Base-by-base conservation (phyloP, 2,329 filamentous ascomycete genomes). In the Leptographium procerum region DNA sequence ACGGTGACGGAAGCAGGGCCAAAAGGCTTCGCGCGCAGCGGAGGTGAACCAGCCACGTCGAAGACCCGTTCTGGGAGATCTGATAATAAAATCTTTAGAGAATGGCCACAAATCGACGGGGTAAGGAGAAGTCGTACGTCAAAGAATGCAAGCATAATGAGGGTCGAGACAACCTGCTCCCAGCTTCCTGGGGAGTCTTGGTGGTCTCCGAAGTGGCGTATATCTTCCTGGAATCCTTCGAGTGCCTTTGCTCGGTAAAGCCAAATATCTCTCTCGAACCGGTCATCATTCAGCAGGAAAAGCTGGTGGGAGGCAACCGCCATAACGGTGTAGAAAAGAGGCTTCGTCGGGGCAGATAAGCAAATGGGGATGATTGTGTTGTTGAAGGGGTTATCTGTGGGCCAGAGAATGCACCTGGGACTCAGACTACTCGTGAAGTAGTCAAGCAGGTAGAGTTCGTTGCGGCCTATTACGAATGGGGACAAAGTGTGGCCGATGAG, bases 401-500 rank as follows among this genome's bases (percentile, higher is more conserved):
- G 31, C n/a, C 31, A 40, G 33, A 53, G 31, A 40, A 31, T 53
- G 52, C 52, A 53, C 22, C 52, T 53, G 6, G 33, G 52, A 40
- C 31, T 53, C 33, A 53, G 33, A 26, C 52, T 26, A 4, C 16
- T 40, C 4, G 52, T 40, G n/a, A 53, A 36, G 52, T 53, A 53
- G 33, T 53, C 52, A n/a, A 53, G 33, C n/a, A 53, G 52, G 52
- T 53, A 53, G 7, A 53, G 33, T 53, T 53, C 52, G 10, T 53
- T 53, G n/a, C 34, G 31, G 31, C 52, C 33, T 36, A 53, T 36
- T 22, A n/a, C n/a, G n/a, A 53, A 53, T 24, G 52, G 52, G 5
- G 33, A 36, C 10, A 40, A n/a, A 9, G 31, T 53, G 19, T 53
- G 31, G 4, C 31, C 10, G n/a, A 53, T 22, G 31, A 40, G 52